These are phyloP conservation scores for Verticillium tricorpus DNA, from an alignment of 2,329 filamentous ascomycete species.

Conservation along the genomic window DNA sequence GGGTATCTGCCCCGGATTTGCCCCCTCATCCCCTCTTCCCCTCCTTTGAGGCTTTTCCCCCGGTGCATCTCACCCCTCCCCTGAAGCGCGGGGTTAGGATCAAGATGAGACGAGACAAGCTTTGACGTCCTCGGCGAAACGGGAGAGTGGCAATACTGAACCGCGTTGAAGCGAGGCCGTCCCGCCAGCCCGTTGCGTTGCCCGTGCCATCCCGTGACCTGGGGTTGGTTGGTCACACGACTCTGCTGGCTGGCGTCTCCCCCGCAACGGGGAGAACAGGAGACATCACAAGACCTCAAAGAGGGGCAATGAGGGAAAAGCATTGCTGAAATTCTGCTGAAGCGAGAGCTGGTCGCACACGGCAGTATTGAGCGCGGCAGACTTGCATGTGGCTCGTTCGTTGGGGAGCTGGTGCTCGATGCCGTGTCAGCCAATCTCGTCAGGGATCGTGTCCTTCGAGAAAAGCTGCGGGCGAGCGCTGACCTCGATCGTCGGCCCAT, in stretches of 20 bases:
- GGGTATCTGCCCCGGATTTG: not conserved
- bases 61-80: not conserved
- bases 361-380: not conserved
- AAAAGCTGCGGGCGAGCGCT: not conserved
- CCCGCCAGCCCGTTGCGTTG: not conserved
- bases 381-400: not conserved
- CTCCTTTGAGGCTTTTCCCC: not conserved
- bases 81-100: slow-evolving; percentile 1
- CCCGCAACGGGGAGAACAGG: slow-evolving; percentile 1
- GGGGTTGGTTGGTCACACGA: slow-evolving; percentile 2
- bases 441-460: not conserved
- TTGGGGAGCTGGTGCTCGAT: not conserved
- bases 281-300: not conserved
- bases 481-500: not conserved
- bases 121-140: not conserved
- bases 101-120: slow-evolving; percentile 3
- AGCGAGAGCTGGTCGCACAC: not conserved
- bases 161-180: not conserved
- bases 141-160: not conserved
- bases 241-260: not conserved
- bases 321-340: not conserved
- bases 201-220: not conserved
- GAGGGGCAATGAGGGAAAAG: not conserved
- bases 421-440: not conserved
- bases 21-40: not conserved